Base-by-base conservation (phyloP, 1,284 basidiomycete genomes). In the Phaffia rhodozyma region DNA sequence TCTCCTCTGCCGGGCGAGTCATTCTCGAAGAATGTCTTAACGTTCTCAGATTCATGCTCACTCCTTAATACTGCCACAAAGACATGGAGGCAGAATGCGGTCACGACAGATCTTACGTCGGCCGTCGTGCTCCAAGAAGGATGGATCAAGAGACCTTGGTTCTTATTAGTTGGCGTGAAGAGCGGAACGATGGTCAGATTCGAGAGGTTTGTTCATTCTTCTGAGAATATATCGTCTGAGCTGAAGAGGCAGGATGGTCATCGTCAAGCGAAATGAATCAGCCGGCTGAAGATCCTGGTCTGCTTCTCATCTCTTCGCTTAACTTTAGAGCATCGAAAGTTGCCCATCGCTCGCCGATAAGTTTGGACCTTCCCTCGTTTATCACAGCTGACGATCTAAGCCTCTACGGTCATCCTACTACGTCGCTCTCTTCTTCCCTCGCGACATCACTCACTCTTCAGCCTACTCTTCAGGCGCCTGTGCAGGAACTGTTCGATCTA, bases 91-190 rank as follows among this genome's bases (percentile, higher is more conserved):
- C 73, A 79, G 2, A 78, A 87, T 68, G 90, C 87, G 71, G 91
- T 97, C 34, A 96, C 91, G 0, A 80, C 81, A 6, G 87, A 90
- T 71, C 75, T 97, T 25, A 72, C 74, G 57, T 83, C 81, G 0
- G 76, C 76, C 34, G 66, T 67, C 0, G 79, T 83, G n/a, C 71
- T 84, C 21, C 79, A 93, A 51, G 79, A 80, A 64, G 77, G 80
- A 55, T 97, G 97, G 71, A 74, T 84, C 49, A 92, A 86, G 72
- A 80, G 96, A 11, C 94, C 94, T 0, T 97, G 91, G 74, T 92
- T 97, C 72, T 77, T 97, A 70, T 81, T 97, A 38, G 78, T 97
- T 49, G 82, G 79, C 55, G 81, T 94, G n/a, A 90, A 97, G 66
- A 93, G 89, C 0, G 92, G 93, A 0, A 71, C 94, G 29, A 72